A percentile compares a stretch with the other conserved stretches of the same genome.
These are phyloP conservation scores for Globisporangium yorkense DNA, from an alignment of 352 stramenopile genomes.

Conservation along the genomic window DNA sequence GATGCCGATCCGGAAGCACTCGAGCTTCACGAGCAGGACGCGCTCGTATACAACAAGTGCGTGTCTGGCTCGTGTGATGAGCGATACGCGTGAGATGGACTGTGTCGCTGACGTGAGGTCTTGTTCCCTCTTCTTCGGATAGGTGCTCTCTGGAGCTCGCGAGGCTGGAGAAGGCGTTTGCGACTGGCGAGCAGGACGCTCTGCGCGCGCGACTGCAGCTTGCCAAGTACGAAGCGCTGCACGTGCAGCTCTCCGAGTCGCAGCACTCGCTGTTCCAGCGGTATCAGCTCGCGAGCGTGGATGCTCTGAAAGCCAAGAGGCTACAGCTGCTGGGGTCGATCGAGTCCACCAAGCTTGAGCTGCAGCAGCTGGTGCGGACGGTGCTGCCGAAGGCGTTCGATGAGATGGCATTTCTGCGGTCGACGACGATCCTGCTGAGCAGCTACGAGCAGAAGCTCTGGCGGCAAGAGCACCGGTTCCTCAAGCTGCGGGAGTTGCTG, in stretches of 20 bases:
- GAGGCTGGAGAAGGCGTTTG: conserved; percentile 27
- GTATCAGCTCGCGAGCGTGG: conserved; percentile 32
- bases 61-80: neutral
- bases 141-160: conserved; percentile 35
- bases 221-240: conserved; percentile 16
- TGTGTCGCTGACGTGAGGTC: neutral
- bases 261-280: conserved; percentile 23
- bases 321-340: conserved; percentile 11
- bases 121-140: neutral
- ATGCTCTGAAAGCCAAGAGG: conserved; percentile 9
- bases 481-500: conserved; percentile 22
- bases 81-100: neutral
- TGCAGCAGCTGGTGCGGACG: conserved; percentile 17
- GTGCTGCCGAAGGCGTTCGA: conserved; percentile 17
- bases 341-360: conserved; percentile 17
- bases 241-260: conserved; percentile 12
- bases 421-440: conserved; percentile 28
- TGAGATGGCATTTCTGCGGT: conserved; percentile 33
- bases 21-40: conserved; percentile 31
- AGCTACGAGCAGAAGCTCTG: conserved; percentile 47
- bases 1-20: conserved; percentile 22
- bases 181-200: conserved; percentile 24
- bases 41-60: conserved; percentile 32
- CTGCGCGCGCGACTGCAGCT: conserved; percentile 27
- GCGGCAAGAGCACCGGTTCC: conserved; percentile 34